Conservation (phyloP, 2,329 filamentous ascomycete genomes). For the Blumeriella jaapii region DNA sequence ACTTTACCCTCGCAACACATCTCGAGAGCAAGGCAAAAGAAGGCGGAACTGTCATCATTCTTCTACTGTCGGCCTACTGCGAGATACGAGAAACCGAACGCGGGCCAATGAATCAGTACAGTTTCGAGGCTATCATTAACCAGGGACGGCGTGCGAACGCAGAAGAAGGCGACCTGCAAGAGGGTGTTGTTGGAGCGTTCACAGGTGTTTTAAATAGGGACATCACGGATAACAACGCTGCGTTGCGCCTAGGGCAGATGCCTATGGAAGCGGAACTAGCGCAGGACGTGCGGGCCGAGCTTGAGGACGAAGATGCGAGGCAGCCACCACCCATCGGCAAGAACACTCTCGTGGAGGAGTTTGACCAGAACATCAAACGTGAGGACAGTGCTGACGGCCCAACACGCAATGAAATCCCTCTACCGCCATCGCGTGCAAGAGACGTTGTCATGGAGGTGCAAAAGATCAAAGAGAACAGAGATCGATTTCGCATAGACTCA, state of each 20-base stretch:
- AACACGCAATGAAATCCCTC: slow-evolving; percentile 65
- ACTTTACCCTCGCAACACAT: slow-evolving; percentile 74
- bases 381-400: slow-evolving; percentile 83
- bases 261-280: slow-evolving; percentile 75
- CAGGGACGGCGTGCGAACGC: slow-evolving; percentile 48
- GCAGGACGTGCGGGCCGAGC: slow-evolving; percentile 74
- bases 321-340: slow-evolving; percentile 62
- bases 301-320: slow-evolving; percentile 74
- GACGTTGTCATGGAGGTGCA: slow-evolving; percentile 93
- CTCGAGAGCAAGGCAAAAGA: slow-evolving; percentile 77
- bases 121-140: slow-evolving; percentile 48
- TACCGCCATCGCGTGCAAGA: slow-evolving; percentile 76
- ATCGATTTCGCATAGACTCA: slow-evolving; percentile 79
- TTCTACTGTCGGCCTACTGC: slow-evolving; percentile 54
- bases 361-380: slow-evolving; percentile 77
- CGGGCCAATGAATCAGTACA: slow-evolving; percentile 52
- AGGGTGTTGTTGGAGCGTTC: slow-evolving; percentile 51
- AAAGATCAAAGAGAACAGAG: slow-evolving; percentile 84
- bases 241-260: slow-evolving; percentile 66
- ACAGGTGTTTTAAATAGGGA: slow-evolving; percentile 51
- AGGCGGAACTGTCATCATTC: slow-evolving; percentile 67
- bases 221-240: slow-evolving; percentile 41
- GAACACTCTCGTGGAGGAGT: slow-evolving; percentile 70
- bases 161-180: slow-evolving; percentile 45
- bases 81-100: slow-evolving; percentile 46